Conservation (phyloP, 306 rosid species). For the Vicia faba region DNA sequence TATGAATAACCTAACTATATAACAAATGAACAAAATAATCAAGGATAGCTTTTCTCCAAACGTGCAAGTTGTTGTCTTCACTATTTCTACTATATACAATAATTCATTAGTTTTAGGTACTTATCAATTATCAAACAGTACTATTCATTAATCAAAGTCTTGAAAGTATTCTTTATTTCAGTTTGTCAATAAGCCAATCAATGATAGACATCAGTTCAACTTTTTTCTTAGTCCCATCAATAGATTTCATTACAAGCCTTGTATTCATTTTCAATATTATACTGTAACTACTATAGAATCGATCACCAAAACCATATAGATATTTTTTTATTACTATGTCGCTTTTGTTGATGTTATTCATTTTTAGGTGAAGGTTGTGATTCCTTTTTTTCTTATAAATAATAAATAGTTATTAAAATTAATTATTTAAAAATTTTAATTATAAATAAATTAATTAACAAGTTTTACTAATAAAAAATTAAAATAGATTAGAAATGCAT, state of each 20-base stretch:
- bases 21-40: constrained; percentile 26
- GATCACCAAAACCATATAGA: background rate
- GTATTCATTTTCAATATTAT: background rate
- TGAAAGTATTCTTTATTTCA: background rate
- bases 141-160: constrained; percentile 1
- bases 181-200: background rate
- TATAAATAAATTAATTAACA: no score
- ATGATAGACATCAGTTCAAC: constrained; percentile 16
- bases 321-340: no score
- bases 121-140: constrained; percentile 35
- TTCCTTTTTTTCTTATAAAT: no score
- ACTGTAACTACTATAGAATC: background rate
- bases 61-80: constrained; percentile 30
- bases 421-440: no score
- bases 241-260: constrained; percentile 9
- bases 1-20: background rate
- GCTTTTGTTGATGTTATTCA: no score
- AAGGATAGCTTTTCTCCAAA: background rate
- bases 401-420: no score
- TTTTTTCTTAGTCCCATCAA: constrained; percentile 30
- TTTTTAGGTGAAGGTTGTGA: no score
- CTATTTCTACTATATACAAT: constrained; percentile 17
- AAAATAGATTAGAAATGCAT: no score
- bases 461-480: no score
- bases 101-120: constrained; percentile 29